Evolutionary conservation across 352 stramenopile genomes (phyloP).

Genomic region (Globisporangium camurandrum): DNA sequence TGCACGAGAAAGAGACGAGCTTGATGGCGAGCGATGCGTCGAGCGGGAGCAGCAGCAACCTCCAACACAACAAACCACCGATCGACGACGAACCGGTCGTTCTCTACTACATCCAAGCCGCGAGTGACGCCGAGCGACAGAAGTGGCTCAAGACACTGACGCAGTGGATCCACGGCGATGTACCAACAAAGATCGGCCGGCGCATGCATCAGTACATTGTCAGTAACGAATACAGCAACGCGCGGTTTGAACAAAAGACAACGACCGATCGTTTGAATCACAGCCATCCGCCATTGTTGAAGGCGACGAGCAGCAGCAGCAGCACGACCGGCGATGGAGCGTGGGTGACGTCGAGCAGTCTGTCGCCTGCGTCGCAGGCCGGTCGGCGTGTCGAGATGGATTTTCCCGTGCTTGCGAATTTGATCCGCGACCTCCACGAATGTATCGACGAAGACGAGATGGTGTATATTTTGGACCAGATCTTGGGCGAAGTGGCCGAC

Average conservation of each 20-base stretch:
- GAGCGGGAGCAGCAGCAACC: conserved; percentile 15
- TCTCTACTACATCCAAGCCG: conserved; percentile 65
- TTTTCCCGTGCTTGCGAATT: conserved; percentile 59
- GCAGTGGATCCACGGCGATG: conserved; percentile 64
- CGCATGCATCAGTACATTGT: conserved; percentile 69
- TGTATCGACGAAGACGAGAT: conserved; percentile 69
- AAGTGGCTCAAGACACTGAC: conserved; percentile 67
- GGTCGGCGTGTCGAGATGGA: conserved; percentile 60
- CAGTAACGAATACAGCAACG: conserved; percentile 62
- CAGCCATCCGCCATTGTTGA: too few species aligned
- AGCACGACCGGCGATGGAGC: conserved; percentile 7
- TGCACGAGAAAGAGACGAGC: conserved; percentile 49
- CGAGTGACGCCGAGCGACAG: conserved; percentile 49
- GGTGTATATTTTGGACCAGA: conserved; percentile 80
- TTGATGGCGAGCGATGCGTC: conserved; percentile 19
- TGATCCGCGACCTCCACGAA: conserved; percentile 73
- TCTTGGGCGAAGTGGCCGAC: conserved; percentile 69
- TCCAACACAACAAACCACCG: too few species aligned
- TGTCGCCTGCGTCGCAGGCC: conserved; percentile 43
- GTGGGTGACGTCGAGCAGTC: neutral
- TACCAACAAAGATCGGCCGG: conserved; percentile 40
- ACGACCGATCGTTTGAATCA: too few species aligned
- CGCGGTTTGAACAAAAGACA: conserved; percentile 57
- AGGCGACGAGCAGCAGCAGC: conserved; percentile 7
- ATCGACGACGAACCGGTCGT: conserved; percentile 41